These are phyloP conservation scores for Lactarius hengduanensis DNA, from an alignment of 768 basidiomycete genomes.

Conservation along the genomic window DNA sequence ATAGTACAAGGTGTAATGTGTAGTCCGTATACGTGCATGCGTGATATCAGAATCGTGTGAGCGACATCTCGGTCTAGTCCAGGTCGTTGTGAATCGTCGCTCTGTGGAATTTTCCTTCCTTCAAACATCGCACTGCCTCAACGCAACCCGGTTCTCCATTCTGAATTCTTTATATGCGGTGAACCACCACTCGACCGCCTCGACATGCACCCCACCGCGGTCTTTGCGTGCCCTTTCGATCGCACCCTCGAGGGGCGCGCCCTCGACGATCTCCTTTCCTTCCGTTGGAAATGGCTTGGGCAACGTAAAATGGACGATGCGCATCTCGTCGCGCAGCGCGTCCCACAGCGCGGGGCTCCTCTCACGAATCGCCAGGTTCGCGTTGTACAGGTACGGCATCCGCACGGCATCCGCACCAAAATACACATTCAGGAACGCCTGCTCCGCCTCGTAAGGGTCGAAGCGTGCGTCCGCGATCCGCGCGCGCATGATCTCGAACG, in stretches of 20 bases:
- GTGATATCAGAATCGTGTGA: neutral
- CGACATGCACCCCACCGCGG: constrained; percentile 24
- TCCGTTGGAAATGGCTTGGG: constrained; percentile 34
- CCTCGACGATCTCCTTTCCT: constrained; percentile 28
- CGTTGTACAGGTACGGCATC: constrained; percentile 40
- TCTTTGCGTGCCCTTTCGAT: constrained; percentile 25
- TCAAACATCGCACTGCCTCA: constrained; percentile 11
- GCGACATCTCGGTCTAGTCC: neutral
- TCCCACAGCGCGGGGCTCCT: constrained; percentile 36
- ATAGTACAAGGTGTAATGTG: neutral
- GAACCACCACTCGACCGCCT: constrained; percentile 33
- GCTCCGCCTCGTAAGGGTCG: constrained; percentile 41
- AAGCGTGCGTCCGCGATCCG: constrained; percentile 43
- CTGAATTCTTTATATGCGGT: constrained; percentile 30
- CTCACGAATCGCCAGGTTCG: constrained; percentile 39
- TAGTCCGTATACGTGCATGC: neutral
- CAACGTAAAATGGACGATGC: constrained; percentile 38
- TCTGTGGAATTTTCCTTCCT: neutral
- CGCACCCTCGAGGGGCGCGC: constrained; percentile 29
- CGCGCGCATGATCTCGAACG: constrained; percentile 35
- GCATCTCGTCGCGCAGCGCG: constrained; percentile 34
- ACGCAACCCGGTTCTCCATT: constrained; percentile 15
- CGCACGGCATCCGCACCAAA: constrained; percentile 36
- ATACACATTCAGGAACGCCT: constrained; percentile 44
- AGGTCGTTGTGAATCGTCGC: neutral